A percentile compares a stretch with the other conserved stretches of the same genome.
phyloP scores from a whole-genome alignment of 2,329 filamentous ascomycete species.

The Penicillium sp. region DNA sequence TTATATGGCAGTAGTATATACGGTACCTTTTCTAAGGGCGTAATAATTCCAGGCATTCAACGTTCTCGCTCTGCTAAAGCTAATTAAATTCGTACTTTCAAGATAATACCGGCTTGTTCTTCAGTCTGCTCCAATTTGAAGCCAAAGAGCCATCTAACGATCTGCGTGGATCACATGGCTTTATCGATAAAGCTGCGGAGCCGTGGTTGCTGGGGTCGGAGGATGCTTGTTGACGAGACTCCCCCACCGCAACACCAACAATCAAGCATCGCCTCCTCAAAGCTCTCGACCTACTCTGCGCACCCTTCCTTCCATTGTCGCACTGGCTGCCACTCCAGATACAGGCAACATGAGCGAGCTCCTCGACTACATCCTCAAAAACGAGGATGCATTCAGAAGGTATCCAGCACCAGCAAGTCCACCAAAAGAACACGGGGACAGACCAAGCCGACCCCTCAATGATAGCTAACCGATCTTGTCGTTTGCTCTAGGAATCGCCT shows the following conservation, averaged over 20 bases:
- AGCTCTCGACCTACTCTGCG: not conserved
- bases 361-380: constrained; percentile 65
- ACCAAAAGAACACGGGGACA: not conserved
- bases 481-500: constrained; percentile 67
- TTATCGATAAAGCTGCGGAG: constrained; percentile 34
- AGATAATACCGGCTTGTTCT: too few species aligned
- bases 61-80: too few species aligned
- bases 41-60: too few species aligned
- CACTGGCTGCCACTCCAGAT: not conserved
- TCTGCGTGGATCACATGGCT: constrained; percentile 28
- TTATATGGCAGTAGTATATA: too few species aligned
- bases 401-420: constrained; percentile 32
- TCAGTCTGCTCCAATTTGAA: too few species aligned
- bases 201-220: not conserved
- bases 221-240: constrained; percentile 10
- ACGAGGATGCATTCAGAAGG: constrained; percentile 64
- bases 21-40: too few species aligned
- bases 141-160: too few species aligned
- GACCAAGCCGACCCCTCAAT: not conserved
- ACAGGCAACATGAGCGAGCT: constrained; percentile 58
- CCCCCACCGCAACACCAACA: not conserved
- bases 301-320: not conserved
- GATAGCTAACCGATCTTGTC: constrained; percentile 2
- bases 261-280: not conserved
- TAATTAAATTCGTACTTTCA: too few species aligned